phyloP scores from a whole-genome alignment of 345 rosid species.

The Camelina hispida region DNA sequence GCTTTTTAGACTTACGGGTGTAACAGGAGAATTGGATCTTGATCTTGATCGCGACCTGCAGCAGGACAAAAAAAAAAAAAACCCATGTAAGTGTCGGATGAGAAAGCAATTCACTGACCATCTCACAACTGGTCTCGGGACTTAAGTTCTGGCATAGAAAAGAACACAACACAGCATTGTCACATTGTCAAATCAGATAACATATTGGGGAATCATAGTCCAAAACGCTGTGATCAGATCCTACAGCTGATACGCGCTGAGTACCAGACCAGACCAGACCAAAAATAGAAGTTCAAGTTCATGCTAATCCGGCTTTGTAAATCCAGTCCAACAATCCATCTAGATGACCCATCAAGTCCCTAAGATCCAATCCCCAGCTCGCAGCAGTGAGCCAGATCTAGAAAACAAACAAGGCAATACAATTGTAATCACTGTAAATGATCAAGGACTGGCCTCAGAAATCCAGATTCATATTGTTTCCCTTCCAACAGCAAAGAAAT shows the following conservation, averaged over 20 bases:
- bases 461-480: slow-evolving; percentile 32
- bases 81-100: slow-evolving; percentile 19
- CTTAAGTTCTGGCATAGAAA: slow-evolving; percentile 25
- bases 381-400: slow-evolving; percentile 84
- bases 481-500: slow-evolving; percentile 24
- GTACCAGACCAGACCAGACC: slow-evolving; percentile 40
- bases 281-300: slow-evolving; percentile 39
- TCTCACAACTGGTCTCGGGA: slow-evolving; percentile 32
- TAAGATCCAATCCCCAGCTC: slow-evolving; percentile 73
- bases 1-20: slow-evolving; percentile 59
- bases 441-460: slow-evolving; percentile 43
- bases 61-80: slow-evolving; percentile 16
- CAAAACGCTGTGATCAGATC: slow-evolving; percentile 34
- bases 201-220: slow-evolving; percentile 6
- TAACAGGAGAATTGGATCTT: slow-evolving; percentile 63
- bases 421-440: slow-evolving; percentile 47
- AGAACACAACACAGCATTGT: slow-evolving; percentile 24
- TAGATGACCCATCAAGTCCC: slow-evolving; percentile 79
- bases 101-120: slow-evolving; percentile 17
- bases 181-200: slow-evolving; percentile 24
- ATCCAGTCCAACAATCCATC: slow-evolving; percentile 47
- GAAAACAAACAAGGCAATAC: slow-evolving; percentile 73
- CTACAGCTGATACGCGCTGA: slow-evolving; percentile 41
- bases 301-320: slow-evolving; percentile 51
- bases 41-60: slow-evolving; percentile 53